Evolutionary conservation across 441 rosid species (phyloP).

Genomic region (Populus trichocarpa): DNA sequence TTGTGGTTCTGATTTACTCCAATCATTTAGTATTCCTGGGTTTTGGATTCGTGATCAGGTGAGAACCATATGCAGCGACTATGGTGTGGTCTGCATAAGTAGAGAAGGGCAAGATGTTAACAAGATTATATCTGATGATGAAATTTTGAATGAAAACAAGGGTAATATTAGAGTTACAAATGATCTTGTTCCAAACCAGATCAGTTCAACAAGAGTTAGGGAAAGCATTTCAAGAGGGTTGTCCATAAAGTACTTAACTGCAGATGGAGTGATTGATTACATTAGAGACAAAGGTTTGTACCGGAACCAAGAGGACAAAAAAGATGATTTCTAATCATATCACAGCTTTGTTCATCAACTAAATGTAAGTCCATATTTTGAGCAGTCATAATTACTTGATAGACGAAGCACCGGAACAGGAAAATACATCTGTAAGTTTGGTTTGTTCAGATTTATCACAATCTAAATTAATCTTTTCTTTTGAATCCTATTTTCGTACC

Average conservation of each 20-base stretch:
- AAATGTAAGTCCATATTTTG: not conserved
- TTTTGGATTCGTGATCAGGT: conserved; percentile 90
- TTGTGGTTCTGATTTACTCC: conserved; percentile 89
- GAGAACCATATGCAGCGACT: conserved; percentile 58
- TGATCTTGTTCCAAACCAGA: conserved; percentile 65
- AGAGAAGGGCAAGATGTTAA: conserved; percentile 78
- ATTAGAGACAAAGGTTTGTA: conserved; percentile 50
- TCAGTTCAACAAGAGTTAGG: conserved; percentile 85
- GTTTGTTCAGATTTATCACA: not conserved
- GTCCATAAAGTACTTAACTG: conserved; percentile 71
- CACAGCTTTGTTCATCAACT: not conserved
- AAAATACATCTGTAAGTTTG: not conserved
- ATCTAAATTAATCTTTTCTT: not conserved
- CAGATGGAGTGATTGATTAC: conserved; percentile 66
- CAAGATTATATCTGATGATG: conserved; percentile 43
- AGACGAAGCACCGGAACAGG: not conserved
- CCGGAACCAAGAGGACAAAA: conserved; percentile 21
- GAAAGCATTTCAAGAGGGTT: conserved; percentile 68
- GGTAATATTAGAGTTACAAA: conserved; percentile 52
- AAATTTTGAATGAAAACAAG: conserved; percentile 55
- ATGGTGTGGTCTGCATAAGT: conserved; percentile 78
- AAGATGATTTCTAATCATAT: not conserved
- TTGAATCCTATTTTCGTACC: not conserved
- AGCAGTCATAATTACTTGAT: not conserved
- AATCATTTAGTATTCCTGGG: conserved; percentile 75